These are phyloP conservation scores for Citrus sp. DNA, from an alignment of 345 rosid genomes.

Conservation along the genomic window DNA sequence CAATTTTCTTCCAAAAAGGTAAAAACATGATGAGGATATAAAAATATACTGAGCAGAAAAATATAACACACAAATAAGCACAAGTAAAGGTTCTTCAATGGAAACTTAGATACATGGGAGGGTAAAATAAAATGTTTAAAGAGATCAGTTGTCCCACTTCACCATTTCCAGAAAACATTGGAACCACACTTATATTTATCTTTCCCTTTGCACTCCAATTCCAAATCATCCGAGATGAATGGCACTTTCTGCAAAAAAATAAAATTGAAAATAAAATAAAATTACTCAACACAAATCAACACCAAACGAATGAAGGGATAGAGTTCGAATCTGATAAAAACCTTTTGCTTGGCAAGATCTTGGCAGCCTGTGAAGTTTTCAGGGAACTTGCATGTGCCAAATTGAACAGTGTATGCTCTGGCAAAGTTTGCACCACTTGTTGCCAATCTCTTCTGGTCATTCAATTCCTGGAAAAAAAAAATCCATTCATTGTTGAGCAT, in stretches of 20 bases:
- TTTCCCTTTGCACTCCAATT: constrained; percentile 86
- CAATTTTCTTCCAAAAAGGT: background rate
- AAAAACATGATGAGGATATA: background rate
- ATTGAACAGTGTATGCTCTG: constrained; percentile 88
- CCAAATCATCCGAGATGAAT: constrained; percentile 77
- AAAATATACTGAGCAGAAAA: background rate
- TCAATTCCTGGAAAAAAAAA: constrained; percentile 57
- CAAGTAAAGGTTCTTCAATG: constrained; percentile 11
- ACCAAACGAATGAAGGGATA: background rate
- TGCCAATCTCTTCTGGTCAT: constrained; percentile 94
- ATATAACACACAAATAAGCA: constrained; percentile 10
- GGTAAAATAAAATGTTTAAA: background rate
- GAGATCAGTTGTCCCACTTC: constrained; percentile 24
- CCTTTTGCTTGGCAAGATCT: constrained; percentile 99
- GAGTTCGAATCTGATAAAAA: constrained; percentile 8
- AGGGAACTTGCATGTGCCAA: constrained; percentile 95
- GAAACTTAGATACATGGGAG: constrained; percentile 36
- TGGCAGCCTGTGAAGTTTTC: constrained; percentile 99
- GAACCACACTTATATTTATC: constrained; percentile 99
- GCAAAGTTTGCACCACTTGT: constrained; percentile 98
- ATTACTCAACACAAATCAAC: background rate
- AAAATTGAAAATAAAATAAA: background rate
- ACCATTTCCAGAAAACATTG: constrained; percentile 99
- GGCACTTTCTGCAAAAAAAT: constrained; percentile 78
- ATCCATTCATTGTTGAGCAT: background rate